Evolutionary conservation across 2,329 filamentous ascomycete species (phyloP).

Genomic region (Talaromyces piceae): DNA sequence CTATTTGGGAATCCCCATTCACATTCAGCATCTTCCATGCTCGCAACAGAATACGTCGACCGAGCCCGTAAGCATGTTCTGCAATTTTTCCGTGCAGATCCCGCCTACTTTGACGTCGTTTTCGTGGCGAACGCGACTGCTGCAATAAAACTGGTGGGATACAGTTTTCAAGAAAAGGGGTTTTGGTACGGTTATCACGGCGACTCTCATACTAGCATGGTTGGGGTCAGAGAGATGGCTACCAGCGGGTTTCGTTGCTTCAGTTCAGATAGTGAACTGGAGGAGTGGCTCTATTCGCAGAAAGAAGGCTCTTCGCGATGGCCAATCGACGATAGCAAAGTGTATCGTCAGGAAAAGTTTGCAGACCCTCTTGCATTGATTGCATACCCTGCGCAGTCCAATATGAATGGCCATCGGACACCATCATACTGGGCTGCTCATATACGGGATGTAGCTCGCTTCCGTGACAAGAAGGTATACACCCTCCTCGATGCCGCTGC

Average conservation of each 20-base stretch:
- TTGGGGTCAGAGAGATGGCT: slow-evolving; percentile 71
- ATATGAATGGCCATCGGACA: slow-evolving; percentile 75
- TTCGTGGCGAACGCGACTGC: slow-evolving; percentile 92
- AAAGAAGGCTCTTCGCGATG: background rate
- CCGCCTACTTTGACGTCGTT: slow-evolving; percentile 74
- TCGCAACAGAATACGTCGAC: slow-evolving; percentile 66
- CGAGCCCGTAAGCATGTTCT: slow-evolving; percentile 64
- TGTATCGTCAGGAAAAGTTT: slow-evolving; percentile 12
- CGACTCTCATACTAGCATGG: slow-evolving; percentile 77
- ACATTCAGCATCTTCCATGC: slow-evolving; percentile 69
- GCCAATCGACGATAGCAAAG: slow-evolving; percentile 23
- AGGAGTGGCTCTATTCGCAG: slow-evolving; percentile 51
- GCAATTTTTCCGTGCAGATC: slow-evolving; percentile 71
- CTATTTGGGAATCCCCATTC: slow-evolving; percentile 92
- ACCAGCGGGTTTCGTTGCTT: slow-evolving; percentile 56
- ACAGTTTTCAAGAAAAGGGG: slow-evolving; percentile 59
- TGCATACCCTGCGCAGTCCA: slow-evolving; percentile 85
- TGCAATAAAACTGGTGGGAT: slow-evolving; percentile 76
- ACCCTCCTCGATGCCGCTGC: slow-evolving; percentile 80
- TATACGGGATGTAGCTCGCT: slow-evolving; percentile 32
- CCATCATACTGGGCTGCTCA: slow-evolving; percentile 60
- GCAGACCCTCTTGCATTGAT: slow-evolving; percentile 44
- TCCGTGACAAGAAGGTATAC: slow-evolving; percentile 41
- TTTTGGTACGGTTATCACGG: slow-evolving; percentile 79
- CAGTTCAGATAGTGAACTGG: slow-evolving; percentile 53